Percentiles rank a stretch among this genome's conserved stretches.
phyloP scores from a whole-genome alignment of 2,329 filamentous ascomycete genomes.

The Xylaria sp. region DNA sequence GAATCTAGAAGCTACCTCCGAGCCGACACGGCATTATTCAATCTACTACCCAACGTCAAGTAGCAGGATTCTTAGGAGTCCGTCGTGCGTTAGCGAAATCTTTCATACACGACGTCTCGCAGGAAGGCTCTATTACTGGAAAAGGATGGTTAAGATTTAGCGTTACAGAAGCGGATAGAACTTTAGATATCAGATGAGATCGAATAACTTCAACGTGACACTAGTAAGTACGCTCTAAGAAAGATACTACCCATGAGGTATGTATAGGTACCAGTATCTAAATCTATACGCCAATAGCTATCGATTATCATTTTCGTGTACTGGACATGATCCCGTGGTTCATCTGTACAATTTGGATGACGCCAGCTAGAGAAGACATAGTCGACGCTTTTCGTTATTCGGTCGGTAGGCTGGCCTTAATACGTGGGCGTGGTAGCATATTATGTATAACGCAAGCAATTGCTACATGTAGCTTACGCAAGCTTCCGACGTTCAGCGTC shows the following conservation, averaged over 20 bases:
- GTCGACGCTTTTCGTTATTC: neutral
- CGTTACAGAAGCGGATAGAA: neutral
- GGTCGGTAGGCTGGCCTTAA: neutral
- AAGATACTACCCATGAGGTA: neutral
- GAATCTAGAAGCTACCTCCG: too few species aligned
- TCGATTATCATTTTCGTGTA: neutral
- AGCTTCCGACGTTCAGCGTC: neutral
- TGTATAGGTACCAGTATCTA: neutral
- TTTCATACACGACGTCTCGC: too few species aligned
- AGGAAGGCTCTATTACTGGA: neutral
- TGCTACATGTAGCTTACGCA: neutral
- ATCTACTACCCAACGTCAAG: too few species aligned
- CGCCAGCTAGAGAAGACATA: neutral
- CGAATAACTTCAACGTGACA: neutral
- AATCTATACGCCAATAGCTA: neutral
- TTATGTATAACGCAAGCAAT: neutral
- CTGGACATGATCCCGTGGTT: neutral
- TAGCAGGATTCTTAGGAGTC: too few species aligned
- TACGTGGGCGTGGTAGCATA: neutral
- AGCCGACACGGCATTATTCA: too few species aligned
- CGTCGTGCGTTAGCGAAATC: too few species aligned
- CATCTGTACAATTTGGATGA: neutral
- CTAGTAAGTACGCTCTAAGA: too few species aligned
- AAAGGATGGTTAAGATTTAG: neutral
- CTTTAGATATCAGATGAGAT: neutral